Conservation (phyloP, 768 basidiomycete genomes). For the Candolleomyces eurysporus region DNA sequence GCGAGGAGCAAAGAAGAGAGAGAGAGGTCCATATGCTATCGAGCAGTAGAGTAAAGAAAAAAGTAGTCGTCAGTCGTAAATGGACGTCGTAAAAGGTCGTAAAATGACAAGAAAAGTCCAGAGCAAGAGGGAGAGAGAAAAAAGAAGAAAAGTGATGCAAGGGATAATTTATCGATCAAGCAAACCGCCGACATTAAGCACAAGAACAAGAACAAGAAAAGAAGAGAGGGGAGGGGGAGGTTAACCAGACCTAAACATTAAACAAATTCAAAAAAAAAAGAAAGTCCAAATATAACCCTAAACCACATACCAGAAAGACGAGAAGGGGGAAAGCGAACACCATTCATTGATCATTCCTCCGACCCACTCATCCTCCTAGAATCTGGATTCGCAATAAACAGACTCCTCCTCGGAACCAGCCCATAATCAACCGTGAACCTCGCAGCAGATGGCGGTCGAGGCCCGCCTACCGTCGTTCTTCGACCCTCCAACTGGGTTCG, state of each 20-base stretch:
- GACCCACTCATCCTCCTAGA: neutral
- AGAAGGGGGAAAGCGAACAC: neutral
- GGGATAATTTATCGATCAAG: too few relatives aligned
- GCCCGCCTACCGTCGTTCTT: neutral
- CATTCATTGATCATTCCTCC: neutral
- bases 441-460: neutral
- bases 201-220: too few relatives aligned
- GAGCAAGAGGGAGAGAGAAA: neutral
- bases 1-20: neutral
- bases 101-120: neutral
- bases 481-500: neutral
- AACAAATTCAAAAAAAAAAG: neutral
- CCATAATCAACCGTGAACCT: neutral
- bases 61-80: neutral
- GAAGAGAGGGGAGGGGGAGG: too few relatives aligned
- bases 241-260: too few relatives aligned
- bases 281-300: neutral
- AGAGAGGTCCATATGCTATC: neutral
- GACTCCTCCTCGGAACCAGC: neutral
- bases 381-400: constrained; percentile 1
- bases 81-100: neutral
- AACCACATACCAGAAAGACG: neutral
- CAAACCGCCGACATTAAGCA: too few relatives aligned
- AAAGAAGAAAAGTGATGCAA: too few relatives aligned
- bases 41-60: neutral